Conservation (phyloP, 352 stramenopile genomes). For the Phytopythium oedochilum region DNA sequence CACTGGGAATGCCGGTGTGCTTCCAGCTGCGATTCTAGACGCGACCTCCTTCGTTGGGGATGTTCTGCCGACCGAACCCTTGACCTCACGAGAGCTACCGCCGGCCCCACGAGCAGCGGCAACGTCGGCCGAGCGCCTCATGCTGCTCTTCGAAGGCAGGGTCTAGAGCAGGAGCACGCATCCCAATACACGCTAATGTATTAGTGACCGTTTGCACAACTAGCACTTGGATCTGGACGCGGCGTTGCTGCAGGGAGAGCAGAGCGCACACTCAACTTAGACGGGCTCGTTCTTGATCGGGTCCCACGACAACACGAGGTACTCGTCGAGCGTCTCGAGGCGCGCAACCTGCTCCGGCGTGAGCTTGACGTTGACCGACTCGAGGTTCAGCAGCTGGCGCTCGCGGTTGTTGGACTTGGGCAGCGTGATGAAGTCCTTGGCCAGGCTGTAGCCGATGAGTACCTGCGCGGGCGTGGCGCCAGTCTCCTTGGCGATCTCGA, state of each 20-base stretch:
- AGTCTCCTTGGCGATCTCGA: constrained; percentile 18
- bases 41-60: not conserved
- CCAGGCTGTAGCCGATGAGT: constrained; percentile 36
- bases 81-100: not conserved
- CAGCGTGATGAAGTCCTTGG: constrained; percentile 42
- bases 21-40: too few relatives aligned
- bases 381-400: constrained; percentile 37
- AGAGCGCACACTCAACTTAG: constrained; percentile 1
- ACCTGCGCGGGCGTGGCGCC: constrained; percentile 32
- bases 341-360: constrained; percentile 13
- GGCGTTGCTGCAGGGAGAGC: not conserved
- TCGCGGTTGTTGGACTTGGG: constrained; percentile 34
- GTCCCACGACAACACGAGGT: constrained; percentile 31
- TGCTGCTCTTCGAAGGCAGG: constrained; percentile 5
- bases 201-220: not conserved
- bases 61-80: not conserved
- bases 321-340: constrained; percentile 31
- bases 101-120: not conserved
- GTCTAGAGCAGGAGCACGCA: not conserved
- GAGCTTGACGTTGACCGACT: constrained; percentile 20
- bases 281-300: constrained; percentile 26
- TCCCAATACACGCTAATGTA: not conserved
- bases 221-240: not conserved
- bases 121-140: constrained; percentile 2
- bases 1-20: too few relatives aligned